phyloP scores from a whole-genome alignment of 2,329 filamentous ascomycete species.

The Neofusicoccum kwambonambiense region DNA sequence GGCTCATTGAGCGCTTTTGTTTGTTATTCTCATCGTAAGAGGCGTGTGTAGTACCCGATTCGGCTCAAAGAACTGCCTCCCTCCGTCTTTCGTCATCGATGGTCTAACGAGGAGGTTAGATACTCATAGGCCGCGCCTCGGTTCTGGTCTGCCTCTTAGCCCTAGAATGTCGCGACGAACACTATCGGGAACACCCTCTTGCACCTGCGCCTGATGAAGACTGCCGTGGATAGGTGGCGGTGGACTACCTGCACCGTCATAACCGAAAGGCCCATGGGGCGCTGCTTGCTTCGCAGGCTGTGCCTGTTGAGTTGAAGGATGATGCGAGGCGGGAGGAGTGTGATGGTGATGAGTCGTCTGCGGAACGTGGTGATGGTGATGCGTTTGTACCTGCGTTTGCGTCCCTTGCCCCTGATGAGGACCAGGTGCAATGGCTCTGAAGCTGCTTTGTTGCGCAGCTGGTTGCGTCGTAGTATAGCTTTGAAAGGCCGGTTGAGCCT shows the following conservation, averaged over 20 bases:
- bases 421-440: slow-evolving; percentile 12
- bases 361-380: slow-evolving; percentile 16
- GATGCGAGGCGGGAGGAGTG: neutral
- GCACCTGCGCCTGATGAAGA: neutral
- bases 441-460: neutral
- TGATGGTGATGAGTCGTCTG: slow-evolving; percentile 5
- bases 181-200: slow-evolving; percentile 6
- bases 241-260: slow-evolving; percentile 9
- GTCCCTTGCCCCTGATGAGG: neutral
- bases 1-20: no score
- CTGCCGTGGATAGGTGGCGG: neutral
- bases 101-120: no score
- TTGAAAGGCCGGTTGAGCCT: slow-evolving; percentile 4
- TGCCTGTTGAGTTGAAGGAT: neutral
- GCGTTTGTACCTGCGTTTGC: slow-evolving; percentile 3
- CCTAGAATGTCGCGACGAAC: slow-evolving; percentile 15
- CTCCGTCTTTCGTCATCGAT: no score
- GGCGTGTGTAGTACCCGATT: no score
- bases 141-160: slow-evolving; percentile 2
- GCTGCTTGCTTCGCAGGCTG: neutral
- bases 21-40: no score
- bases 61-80: no score
- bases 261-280: slow-evolving; percentile 7
- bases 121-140: slow-evolving; percentile 5
- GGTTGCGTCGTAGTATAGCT: neutral